These are phyloP conservation scores for Blastocystis sp. DNA, from an alignment of 352 stramenopile genomes.

Conservation along the genomic window DNA sequence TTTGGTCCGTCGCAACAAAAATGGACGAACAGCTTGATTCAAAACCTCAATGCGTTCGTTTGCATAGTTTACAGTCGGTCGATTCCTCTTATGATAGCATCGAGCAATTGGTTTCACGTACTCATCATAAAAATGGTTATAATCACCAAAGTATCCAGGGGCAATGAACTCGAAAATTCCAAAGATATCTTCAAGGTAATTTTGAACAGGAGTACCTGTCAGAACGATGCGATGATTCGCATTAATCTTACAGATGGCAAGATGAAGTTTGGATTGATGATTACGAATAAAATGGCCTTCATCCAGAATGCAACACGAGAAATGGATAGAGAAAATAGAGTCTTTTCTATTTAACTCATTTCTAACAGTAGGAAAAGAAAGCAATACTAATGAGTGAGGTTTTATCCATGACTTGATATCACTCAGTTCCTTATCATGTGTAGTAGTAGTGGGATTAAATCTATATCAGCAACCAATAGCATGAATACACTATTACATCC, in stretches of 20 bases:
- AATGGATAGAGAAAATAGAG: not conserved
- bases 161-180: constrained; percentile 36
- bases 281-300: constrained; percentile 56
- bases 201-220: constrained; percentile 23
- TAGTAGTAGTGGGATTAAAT: not conserved
- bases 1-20: constrained; percentile 34
- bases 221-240: constrained; percentile 36
- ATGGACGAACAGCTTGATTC: constrained; percentile 20
- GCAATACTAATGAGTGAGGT: not conserved
- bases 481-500: not conserved
- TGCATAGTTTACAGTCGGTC: not conserved
- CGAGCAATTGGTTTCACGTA: constrained; percentile 1
- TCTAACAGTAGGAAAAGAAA: constrained; percentile 3
- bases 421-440: not conserved
- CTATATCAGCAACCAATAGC: not conserved
- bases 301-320: not conserved
- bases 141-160: not conserved
- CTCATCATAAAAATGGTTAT: constrained; percentile 22
- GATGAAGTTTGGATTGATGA: not conserved
- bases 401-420: not conserved
- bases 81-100: not conserved
- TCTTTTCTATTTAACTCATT: not conserved
- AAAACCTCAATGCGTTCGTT: constrained; percentile 34
- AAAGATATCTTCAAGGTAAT: constrained; percentile 39
- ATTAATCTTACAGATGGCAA: not conserved